Conservation (phyloP, 1,284 basidiomycete species). For the Uromyces viciae-fabae region DNA sequence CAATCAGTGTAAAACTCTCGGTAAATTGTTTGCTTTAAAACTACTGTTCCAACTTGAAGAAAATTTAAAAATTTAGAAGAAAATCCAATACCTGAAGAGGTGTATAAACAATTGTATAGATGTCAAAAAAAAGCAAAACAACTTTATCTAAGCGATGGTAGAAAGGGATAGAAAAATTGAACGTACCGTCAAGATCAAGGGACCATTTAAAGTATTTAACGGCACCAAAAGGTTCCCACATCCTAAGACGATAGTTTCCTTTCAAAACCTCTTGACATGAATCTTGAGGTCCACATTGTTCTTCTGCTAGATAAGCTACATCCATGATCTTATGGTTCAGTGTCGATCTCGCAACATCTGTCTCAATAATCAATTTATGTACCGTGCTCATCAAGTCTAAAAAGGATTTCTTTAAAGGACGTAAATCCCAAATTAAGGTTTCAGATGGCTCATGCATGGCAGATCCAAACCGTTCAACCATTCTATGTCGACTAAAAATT, state of each 20-base stretch:
- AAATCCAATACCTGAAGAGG: conserved; percentile 21
- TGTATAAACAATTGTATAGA: not conserved
- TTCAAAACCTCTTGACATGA: conserved; percentile 28
- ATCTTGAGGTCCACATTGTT: conserved; percentile 5
- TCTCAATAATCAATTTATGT: not conserved
- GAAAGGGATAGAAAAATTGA: not conserved
- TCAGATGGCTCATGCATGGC: not conserved
- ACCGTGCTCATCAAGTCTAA: not conserved
- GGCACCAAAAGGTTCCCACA: conserved; percentile 38
- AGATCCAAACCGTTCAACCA: conserved; percentile 25
- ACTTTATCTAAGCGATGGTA: not conserved
- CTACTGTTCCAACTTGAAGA: conserved; percentile 5
- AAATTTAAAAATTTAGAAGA: conserved; percentile 21
- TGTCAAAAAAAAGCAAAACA: not conserved
- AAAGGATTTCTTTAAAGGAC: not conserved
- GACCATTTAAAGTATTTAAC: conserved; percentile 33
- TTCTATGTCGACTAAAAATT: conserved; percentile 22
- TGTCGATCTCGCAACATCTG: not conserved
- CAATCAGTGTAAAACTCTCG: conserved; percentile 36
- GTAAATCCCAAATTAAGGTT: not conserved
- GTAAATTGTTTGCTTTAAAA: conserved; percentile 31
- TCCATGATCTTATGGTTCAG: conserved; percentile 20
- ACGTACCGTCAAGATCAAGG: conserved; percentile 29
- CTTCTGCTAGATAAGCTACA: conserved; percentile 19
- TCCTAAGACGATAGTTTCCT: conserved; percentile 16